Conservation (phyloP, 192 early-diverging fungal species). For the Rhizoclosmatium sp. region DNA sequence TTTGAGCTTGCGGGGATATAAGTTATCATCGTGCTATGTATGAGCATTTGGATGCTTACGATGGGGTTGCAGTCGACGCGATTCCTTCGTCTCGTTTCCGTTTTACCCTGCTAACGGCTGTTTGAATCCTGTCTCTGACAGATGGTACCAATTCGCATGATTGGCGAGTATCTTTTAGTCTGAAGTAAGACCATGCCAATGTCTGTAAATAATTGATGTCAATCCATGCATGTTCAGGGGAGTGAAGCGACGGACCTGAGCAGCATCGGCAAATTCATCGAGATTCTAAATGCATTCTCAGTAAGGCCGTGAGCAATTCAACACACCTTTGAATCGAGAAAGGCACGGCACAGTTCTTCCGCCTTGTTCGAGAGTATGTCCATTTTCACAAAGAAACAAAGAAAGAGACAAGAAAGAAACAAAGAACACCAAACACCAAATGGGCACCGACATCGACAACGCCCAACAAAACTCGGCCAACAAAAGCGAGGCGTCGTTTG, state of each 20-base stretch:
- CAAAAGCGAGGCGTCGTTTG: background rate
- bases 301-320: no score
- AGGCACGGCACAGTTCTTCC: background rate
- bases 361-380: background rate
- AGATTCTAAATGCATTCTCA: background rate
- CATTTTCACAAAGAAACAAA: slow-evolving; percentile 2
- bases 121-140: background rate
- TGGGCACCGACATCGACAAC: background rate
- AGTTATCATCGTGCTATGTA: background rate
- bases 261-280: background rate
- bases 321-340: slow-evolving; percentile 12
- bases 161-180: background rate
- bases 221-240: background rate
- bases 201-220: background rate
- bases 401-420: background rate
- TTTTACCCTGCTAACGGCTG: background rate
- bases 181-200: background rate
- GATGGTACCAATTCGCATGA: background rate
- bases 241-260: background rate
- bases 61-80: background rate
- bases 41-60: background rate
- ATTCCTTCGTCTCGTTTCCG: slow-evolving; percentile 5
- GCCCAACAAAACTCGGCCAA: background rate
- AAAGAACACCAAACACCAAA: no score
- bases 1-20: background rate